A percentile compares a stretch with the other conserved stretches of the same genome.
Conservation (phyloP, 2,329 filamentous ascomycete species). For the Diaporthe ampelina region DNA sequence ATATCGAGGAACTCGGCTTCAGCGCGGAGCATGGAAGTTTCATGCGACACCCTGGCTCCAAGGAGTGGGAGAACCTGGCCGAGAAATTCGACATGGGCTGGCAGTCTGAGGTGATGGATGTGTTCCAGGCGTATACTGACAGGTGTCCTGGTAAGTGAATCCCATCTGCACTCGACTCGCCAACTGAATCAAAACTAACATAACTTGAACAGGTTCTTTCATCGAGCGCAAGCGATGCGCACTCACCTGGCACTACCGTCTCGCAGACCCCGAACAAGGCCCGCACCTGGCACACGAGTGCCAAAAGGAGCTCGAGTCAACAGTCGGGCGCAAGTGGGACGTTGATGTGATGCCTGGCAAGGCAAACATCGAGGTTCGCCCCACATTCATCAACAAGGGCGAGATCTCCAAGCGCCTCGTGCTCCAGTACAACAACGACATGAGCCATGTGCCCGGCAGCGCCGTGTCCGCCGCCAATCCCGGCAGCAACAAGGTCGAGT, state of each 20-base stretch:
- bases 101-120: slow-evolving; percentile 86
- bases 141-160: slow-evolving; percentile 78
- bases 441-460: slow-evolving; percentile 49
- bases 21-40: slow-evolving; percentile 98
- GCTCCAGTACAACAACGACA: slow-evolving; percentile 73
- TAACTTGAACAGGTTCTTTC: slow-evolving; percentile 76
- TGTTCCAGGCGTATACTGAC: slow-evolving; percentile 92
- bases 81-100: slow-evolving; percentile 92
- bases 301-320: slow-evolving; percentile 83
- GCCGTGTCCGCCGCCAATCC: slow-evolving; percentile 17
- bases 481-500: slow-evolving; percentile 75
- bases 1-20: slow-evolving; percentile 90
- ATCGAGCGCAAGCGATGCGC: slow-evolving; percentile 96
- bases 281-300: slow-evolving; percentile 84
- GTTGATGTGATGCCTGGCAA: slow-evolving; percentile 98
- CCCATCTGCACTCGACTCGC: neutral
- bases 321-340: slow-evolving; percentile 84
- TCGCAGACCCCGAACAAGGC: slow-evolving; percentile 89
- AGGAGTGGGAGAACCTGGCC: slow-evolving; percentile 90
- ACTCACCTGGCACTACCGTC: slow-evolving; percentile 96
- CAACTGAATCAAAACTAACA: slow-evolving; percentile 42
- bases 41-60: slow-evolving; percentile 82
- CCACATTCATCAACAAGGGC: slow-evolving; percentile 97
- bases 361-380: slow-evolving; percentile 96
- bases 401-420: slow-evolving; percentile 92